Evolutionary conservation across 2,329 filamentous ascomycete genomes (phyloP), one percentile per base, ranked within the genome.

Genomic region (Penicillium paneum): DNA sequence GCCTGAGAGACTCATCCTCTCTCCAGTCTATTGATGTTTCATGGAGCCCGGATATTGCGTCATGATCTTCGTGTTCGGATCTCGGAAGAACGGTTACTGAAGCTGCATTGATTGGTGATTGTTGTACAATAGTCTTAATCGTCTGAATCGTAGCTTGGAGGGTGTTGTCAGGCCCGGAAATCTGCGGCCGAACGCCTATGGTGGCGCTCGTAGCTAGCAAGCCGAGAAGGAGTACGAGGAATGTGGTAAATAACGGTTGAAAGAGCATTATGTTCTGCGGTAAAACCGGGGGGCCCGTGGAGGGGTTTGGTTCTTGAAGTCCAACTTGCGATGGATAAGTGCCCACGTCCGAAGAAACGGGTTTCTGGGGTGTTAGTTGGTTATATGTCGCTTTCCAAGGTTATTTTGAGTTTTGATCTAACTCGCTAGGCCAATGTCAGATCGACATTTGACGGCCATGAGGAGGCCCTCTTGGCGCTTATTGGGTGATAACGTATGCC

Each of bases 381-480:
- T 44, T 32, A 32, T 44, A 32, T 44, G 24, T 8, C 15, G 41
- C 1, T 8, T 11, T 44, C 12, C 28, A n/a, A 21, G 41, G 12
- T 12, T 19, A 42, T 8, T 34, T 34, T 44, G 13, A 34, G 29
- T 32, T 32, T 24, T 15, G 13, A 32, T 8, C 42, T 34, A 32
- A 7, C 3, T 24, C 4, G 0, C 1, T 26, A 10, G 13, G 15
- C 21, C 21, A 17, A 7, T 40, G 46, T 49, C 21, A 8, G 17
- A 19, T 28, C n/a, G n/a, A n/a, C n/a, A n/a, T 12, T 26, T 26
- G 26, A 2, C 3, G 21, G 21, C 19, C 43, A 35, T 48, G 50
- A 15, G 49, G 51, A 54, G 24, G 45, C 50, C 12, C 8, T 39
- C 39, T 54, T 50, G 52, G 47, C 47, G 52, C 39, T 50, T 34